phyloP scores from a whole-genome alignment of 805 yeast species.

The Starmerella cellae region DNA sequence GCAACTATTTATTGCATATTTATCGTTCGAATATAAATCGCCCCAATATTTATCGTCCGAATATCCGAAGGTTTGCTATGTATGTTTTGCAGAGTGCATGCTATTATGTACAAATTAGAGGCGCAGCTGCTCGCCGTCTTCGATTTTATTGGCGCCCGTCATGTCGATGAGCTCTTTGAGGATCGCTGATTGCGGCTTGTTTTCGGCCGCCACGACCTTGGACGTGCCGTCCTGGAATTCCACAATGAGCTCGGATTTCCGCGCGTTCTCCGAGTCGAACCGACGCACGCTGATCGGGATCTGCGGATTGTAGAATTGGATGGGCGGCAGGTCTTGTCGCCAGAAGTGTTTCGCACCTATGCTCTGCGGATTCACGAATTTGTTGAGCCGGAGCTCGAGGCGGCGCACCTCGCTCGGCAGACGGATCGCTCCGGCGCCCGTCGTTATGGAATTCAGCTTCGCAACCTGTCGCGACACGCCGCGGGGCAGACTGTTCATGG shows the following conservation, averaged over 20 bases:
- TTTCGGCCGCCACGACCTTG: slow-evolving; percentile 41
- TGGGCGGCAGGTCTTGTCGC: slow-evolving; percentile 58
- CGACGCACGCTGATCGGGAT: slow-evolving; percentile 49
- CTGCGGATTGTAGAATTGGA: slow-evolving; percentile 72
- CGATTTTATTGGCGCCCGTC: slow-evolving; percentile 41
- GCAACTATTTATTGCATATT: too few species aligned
- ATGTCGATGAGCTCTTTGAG: slow-evolving; percentile 40
- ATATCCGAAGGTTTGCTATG: too few species aligned
- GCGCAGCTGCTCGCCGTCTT: slow-evolving; percentile 16
- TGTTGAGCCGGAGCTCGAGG: slow-evolving; percentile 21
- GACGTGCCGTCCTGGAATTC: slow-evolving; percentile 30
- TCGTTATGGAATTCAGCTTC: slow-evolving; percentile 22
- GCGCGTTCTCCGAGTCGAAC: slow-evolving; percentile 36
- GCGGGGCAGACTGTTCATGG: slow-evolving; percentile 17
- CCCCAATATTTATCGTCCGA: too few species aligned
- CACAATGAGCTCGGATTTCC: slow-evolving; percentile 32
- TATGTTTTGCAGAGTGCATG: too few species aligned
- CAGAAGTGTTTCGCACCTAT: slow-evolving; percentile 46
- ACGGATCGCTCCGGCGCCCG: slow-evolving; percentile 25
- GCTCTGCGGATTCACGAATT: slow-evolving; percentile 12
- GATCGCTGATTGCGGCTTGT: slow-evolving; percentile 39
- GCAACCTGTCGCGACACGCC: slow-evolving; percentile 23
- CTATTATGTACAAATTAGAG: slow-evolving; percentile 1
- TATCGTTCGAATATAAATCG: too few species aligned
- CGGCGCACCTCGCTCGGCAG: slow-evolving; percentile 21